Evolutionary conservation across 2,329 filamentous ascomycete genomes (phyloP).

Genomic region (Botrytis fabae): DNA sequence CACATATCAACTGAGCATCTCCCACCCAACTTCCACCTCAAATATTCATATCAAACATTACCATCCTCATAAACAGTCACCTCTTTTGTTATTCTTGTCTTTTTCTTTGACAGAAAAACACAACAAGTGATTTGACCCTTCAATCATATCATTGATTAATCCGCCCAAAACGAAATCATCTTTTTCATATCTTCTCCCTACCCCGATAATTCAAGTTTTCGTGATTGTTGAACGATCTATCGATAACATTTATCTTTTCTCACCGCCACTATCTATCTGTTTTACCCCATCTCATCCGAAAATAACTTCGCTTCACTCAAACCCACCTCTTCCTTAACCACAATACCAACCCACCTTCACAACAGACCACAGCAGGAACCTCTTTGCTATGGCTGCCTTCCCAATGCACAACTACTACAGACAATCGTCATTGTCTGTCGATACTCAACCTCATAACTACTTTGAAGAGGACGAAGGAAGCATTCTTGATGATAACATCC

Average conservation of each 20-base stretch:
- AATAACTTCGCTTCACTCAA: conserved; percentile 34
- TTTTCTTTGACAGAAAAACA: conserved; percentile 23
- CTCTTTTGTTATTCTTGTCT: neutral
- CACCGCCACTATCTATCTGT: conserved; percentile 29
- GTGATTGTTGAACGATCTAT: conserved; percentile 25
- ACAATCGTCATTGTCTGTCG: conserved; percentile 39
- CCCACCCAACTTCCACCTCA: conserved; percentile 11
- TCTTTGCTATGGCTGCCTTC: conserved; percentile 38
- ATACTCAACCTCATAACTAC: conserved; percentile 49
- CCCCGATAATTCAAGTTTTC: conserved; percentile 28
- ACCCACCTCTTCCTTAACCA: conserved; percentile 21
- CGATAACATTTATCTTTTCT: conserved; percentile 27
- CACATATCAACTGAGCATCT: conserved; percentile 24
- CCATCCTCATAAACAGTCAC: conserved; percentile 22
- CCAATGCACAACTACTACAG: conserved; percentile 40
- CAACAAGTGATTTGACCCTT: conserved; percentile 6
- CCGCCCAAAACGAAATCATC: conserved; percentile 17
- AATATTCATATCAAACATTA: conserved; percentile 18
- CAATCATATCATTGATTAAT: conserved; percentile 24
- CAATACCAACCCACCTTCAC: conserved; percentile 21
- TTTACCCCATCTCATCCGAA: conserved; percentile 22
- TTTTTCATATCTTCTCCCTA: conserved; percentile 32
- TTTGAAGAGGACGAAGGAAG: conserved; percentile 62
- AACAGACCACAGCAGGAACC: conserved; percentile 26
- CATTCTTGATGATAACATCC: conserved; percentile 61